Evolutionary conservation across 495 filamentous ascomycete species (phyloP), one percentile per base, ranked within the genome.

Genomic region (Neurospora tetraspora): DNA sequence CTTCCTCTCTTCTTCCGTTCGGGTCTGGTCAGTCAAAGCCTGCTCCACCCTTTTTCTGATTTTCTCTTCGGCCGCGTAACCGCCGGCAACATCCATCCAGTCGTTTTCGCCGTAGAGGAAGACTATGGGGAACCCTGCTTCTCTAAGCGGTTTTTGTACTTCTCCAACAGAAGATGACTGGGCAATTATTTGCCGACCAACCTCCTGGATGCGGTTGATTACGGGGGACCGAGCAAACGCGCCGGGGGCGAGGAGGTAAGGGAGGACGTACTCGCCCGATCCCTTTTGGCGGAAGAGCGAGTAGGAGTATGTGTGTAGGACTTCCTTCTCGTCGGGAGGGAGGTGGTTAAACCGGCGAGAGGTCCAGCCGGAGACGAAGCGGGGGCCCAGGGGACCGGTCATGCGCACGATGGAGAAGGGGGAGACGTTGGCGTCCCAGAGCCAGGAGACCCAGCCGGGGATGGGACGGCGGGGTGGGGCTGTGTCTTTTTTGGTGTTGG

Each of bases 391-490:
- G 1, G 96, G 96, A n/a, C 96, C 96, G 11, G 93, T 83, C 87
- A 94, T 91, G 70, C 96, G 92, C 10, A 99, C 88, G 20, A 99
- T 81, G 74, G 89, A 93, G 80, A 99, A 99, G 20, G 96, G 96
- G 1, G 94, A 97, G 74, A 99, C 90, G 78, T 99, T 99, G 74
- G 93, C 93, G 73, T 99, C 96, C 96, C 96, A 99, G 40, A 99
- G 87, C 80, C 93, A 97, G 38, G 89, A 89, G 20, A 98, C 84
- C 93, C 94, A 97, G 80, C 91, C 90, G 1, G 94, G 92, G 14
- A 93, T 75, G 20, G 90, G 91, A 5, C 91, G 86, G 69, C 84
- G 84, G 9, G 81, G 78, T 43, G 79, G 76, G 0, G 78, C 74
- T 23, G 77, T 75, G 39, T 77, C 59, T 14, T 34, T 61, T 61